Conservation (phyloP, 1,284 basidiomycete genomes). For the Ustilago loliicola region DNA sequence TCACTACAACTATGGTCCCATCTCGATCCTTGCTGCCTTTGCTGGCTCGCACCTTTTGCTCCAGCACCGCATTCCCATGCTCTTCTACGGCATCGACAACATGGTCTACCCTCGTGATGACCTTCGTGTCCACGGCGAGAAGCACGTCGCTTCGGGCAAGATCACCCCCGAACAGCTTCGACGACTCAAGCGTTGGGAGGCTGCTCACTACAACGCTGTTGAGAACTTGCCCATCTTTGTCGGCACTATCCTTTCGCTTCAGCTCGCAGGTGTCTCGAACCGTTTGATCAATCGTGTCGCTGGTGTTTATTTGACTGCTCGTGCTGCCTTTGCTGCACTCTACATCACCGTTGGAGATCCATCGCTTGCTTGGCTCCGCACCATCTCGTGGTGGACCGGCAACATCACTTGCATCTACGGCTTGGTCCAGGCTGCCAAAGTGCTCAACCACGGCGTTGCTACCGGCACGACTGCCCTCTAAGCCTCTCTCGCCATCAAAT, state of each 20-base stretch:
- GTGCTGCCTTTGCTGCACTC: constrained; percentile 36
- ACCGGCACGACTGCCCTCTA: constrained; percentile 37
- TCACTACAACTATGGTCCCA: constrained; percentile 46
- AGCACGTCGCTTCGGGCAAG: constrained; percentile 50
- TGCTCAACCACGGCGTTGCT: constrained; percentile 42
- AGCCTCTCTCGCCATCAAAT: not conserved
- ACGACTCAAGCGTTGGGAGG: constrained; percentile 53
- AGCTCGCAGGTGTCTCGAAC: constrained; percentile 47
- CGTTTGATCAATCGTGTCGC: constrained; percentile 48
- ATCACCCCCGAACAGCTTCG: constrained; percentile 39
- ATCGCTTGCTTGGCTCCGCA: constrained; percentile 26
- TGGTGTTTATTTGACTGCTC: constrained; percentile 37
- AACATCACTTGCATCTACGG: constrained; percentile 52
- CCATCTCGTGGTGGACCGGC: constrained; percentile 46
- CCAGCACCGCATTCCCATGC: constrained; percentile 50
- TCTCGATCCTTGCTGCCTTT: constrained; percentile 55
- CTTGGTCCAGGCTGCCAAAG: constrained; percentile 46
- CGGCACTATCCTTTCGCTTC: constrained; percentile 51
- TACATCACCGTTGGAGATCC: constrained; percentile 40
- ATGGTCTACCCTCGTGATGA: constrained; percentile 50
- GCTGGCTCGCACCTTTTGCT: constrained; percentile 50
- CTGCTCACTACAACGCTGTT: constrained; percentile 55
- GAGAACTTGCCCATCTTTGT: constrained; percentile 51
- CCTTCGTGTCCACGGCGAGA: constrained; percentile 38
- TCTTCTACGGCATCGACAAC: constrained; percentile 53